Evolutionary conservation across 345 rosid genomes (phyloP).

Genomic region (Capsella bursapastoris): DNA sequence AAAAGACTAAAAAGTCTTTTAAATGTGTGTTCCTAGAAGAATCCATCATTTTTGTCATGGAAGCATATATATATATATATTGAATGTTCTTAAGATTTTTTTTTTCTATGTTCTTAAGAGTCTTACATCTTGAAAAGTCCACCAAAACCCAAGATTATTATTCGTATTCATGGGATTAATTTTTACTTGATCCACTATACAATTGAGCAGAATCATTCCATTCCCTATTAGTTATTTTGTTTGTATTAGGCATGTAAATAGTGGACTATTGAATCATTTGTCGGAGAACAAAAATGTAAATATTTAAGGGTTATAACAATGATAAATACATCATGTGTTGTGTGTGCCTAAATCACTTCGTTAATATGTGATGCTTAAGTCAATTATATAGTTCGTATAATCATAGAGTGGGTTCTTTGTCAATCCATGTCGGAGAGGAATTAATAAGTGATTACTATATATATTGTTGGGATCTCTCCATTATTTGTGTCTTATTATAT

Average conservation of each 20-base stretch:
- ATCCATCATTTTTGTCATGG: background rate
- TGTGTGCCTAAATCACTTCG: background rate
- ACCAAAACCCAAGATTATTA: background rate
- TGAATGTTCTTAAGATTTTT: no score
- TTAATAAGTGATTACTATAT: constrained; percentile 2
- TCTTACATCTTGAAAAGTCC: no score
- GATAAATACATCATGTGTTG: background rate
- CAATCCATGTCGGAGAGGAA: constrained; percentile 38
- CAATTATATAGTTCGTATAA: constrained; percentile 18
- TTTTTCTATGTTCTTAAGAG: no score
- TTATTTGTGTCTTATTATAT: constrained; percentile 29
- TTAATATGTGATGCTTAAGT: constrained; percentile 14
- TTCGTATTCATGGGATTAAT: no score
- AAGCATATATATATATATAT: no score
- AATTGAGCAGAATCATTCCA: background rate
- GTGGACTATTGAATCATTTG: background rate
- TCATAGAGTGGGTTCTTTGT: constrained; percentile 36
- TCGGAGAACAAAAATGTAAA: background rate
- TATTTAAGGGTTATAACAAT: background rate
- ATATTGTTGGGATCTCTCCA: constrained; percentile 25
- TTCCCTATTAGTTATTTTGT: background rate
- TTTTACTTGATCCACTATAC: background rate
- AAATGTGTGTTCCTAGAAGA: background rate
- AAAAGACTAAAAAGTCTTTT: no score
- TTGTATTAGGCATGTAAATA: background rate